These are phyloP conservation scores for Kodamaea neixiangensis DNA, from an alignment of 805 yeast genomes.

Conservation along the genomic window DNA sequence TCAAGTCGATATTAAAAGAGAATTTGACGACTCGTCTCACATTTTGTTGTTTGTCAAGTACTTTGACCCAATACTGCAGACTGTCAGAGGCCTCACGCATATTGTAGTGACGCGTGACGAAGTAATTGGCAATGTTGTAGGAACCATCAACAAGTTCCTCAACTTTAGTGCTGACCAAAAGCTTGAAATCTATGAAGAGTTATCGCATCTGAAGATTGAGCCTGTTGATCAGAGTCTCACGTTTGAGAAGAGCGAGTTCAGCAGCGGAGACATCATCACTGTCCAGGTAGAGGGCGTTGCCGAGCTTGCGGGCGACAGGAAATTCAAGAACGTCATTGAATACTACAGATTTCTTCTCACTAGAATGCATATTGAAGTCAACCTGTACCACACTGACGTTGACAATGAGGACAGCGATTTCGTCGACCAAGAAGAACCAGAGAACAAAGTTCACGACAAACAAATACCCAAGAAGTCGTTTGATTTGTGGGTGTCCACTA, in stretches of 20 bases:
- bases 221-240: conserved; percentile 39
- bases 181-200: conserved; percentile 58
- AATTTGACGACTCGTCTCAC: conserved; percentile 20
- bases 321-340: conserved; percentile 36
- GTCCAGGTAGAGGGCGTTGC: conserved; percentile 32
- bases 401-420: conserved; percentile 52
- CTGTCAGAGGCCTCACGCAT: conserved; percentile 68
- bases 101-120: conserved; percentile 51
- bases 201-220: conserved; percentile 55
- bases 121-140: conserved; percentile 40
- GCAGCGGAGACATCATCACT: conserved; percentile 67
- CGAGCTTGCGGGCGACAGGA: conserved; percentile 17
- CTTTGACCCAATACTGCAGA: conserved; percentile 58
- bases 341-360: conserved; percentile 58
- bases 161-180: conserved; percentile 35
- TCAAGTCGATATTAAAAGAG: background rate
- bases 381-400: conserved; percentile 46
- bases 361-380: conserved; percentile 59
- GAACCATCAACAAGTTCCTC: conserved; percentile 43
- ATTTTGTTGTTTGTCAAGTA: conserved; percentile 56
- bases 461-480: conserved; percentile 29
- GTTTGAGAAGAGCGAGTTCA: conserved; percentile 58
- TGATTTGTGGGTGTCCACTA: conserved; percentile 70
- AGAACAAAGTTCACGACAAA: conserved; percentile 11
- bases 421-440: conserved; percentile 20